Conservation (phyloP, 202 grass and related monocot species). For the Carex arenaria region DNA sequence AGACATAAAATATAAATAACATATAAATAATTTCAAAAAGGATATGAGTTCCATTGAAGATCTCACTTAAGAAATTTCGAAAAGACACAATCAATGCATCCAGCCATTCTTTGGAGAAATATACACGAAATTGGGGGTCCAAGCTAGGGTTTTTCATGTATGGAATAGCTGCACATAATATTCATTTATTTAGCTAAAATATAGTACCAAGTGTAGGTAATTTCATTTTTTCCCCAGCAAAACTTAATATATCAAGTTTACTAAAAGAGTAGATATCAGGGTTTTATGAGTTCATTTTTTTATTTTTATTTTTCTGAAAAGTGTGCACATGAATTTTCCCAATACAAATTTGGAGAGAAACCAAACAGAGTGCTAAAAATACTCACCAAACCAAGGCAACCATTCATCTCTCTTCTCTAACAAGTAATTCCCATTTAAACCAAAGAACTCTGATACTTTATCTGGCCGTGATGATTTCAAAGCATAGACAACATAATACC, state of each 20-base stretch:
- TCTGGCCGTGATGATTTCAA: constrained; percentile 68
- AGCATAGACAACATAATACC: constrained; percentile 81
- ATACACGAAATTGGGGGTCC: constrained; percentile 89
- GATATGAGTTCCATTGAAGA: constrained; percentile 97
- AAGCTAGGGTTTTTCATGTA: constrained; percentile 75
- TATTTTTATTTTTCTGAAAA: neutral
- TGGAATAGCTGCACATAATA: constrained; percentile 72
- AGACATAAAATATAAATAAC: neutral
- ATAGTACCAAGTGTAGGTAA: neutral
- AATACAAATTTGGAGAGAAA: neutral
- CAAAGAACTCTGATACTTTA: constrained; percentile 80
- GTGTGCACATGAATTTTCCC: neutral
- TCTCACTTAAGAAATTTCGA: constrained; percentile 78
- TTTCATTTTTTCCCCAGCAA: neutral
- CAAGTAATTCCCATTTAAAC: constrained; percentile 46
- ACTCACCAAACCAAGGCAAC: constrained; percentile 83
- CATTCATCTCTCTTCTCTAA: constrained; percentile 83
- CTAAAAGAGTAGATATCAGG: neutral
- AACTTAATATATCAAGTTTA: neutral
- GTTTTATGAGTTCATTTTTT: neutral
- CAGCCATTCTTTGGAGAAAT: constrained; percentile 96
- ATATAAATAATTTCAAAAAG: constrained; percentile 26
- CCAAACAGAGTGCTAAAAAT: constrained; percentile 16
- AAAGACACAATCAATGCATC: constrained; percentile 80
- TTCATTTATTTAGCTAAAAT: constrained; percentile 28